Evolutionary conservation across 495 filamentous ascomycete species (phyloP).

Genomic region (Aspergillus haitiensis): DNA sequence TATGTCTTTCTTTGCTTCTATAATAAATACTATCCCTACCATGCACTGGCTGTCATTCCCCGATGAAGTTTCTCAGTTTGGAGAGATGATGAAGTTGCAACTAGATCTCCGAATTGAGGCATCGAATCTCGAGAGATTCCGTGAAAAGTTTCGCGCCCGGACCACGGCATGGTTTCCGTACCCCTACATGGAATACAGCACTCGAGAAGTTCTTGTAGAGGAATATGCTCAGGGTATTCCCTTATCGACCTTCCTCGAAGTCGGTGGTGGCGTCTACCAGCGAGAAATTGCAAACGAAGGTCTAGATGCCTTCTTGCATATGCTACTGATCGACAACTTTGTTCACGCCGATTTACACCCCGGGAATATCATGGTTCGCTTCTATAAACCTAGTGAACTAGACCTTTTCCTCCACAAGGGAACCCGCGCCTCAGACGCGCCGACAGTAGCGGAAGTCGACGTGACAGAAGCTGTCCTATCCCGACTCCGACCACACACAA

Average conservation of each 20-base stretch:
- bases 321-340: conserved; percentile 98
- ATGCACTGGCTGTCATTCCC: conserved; percentile 98
- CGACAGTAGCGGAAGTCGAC: conserved; percentile 58
- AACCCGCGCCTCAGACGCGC: conserved; percentile 52
- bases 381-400: conserved; percentile 80
- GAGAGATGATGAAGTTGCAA: conserved; percentile 97
- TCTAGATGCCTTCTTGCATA: conserved; percentile 94
- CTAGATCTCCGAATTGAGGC: conserved; percentile 94
- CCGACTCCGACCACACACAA: conserved; percentile 70
- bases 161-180: conserved; percentile 95
- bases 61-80: conserved; percentile 91
- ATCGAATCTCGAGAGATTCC: conserved; percentile 84
- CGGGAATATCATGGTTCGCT: conserved; percentile 99
- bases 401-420: conserved; percentile 58
- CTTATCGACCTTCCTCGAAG: conserved; percentile 81
- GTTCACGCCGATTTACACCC: conserved; percentile 98
- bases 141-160: conserved; percentile 83
- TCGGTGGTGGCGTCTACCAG: conserved; percentile 90
- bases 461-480: conserved; percentile 84
- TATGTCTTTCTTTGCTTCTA: conserved; percentile 86
- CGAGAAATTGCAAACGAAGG: conserved; percentile 94
- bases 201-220: conserved; percentile 88
- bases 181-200: conserved; percentile 87
- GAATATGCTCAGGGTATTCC: conserved; percentile 96
- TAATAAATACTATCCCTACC: conserved; percentile 85